These are phyloP conservation scores for Planoprotostelium fungivorum DNA, from an alignment of 78 protist genomes.

Conservation along the genomic window DNA sequence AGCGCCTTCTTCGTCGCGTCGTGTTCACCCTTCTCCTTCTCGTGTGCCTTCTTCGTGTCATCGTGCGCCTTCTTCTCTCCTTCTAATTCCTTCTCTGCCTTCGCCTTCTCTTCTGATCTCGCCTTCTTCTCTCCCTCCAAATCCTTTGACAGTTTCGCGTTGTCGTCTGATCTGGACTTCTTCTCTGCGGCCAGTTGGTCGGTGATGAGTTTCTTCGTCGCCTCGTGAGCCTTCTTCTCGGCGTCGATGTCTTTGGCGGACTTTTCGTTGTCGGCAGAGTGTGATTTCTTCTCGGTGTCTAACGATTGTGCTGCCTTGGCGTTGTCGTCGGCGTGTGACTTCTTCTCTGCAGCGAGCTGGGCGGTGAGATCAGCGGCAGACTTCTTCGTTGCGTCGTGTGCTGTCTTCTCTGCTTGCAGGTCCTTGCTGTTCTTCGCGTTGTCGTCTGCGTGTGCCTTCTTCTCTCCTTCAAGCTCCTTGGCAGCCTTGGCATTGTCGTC, in stretches of 20 bases:
- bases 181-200: background rate
- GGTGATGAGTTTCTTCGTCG: background rate
- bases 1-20: background rate
- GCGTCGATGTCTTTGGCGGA: background rate
- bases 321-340: background rate
- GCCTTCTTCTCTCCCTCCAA: background rate
- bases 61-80: background rate
- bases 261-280: background rate
- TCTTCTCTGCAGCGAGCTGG: background rate
- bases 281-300: background rate
- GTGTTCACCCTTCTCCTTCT: background rate
- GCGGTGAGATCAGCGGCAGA: background rate
- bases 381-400: background rate
- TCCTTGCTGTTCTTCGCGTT: background rate
- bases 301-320: background rate
- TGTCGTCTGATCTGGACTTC: background rate
- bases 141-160: background rate
- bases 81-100: background rate
- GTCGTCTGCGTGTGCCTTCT: background rate
- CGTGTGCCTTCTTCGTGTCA: background rate
- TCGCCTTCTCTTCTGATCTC: too few relatives aligned
- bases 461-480: background rate
- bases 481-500: too few relatives aligned
- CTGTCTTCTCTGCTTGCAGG: background rate
- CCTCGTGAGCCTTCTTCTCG: background rate